Percentiles rank a stretch among this genome's conserved stretches.
Evolutionary conservation across 2,329 filamentous ascomycete genomes (phyloP).

Genomic region (Didymosphaeria variabile): DNA sequence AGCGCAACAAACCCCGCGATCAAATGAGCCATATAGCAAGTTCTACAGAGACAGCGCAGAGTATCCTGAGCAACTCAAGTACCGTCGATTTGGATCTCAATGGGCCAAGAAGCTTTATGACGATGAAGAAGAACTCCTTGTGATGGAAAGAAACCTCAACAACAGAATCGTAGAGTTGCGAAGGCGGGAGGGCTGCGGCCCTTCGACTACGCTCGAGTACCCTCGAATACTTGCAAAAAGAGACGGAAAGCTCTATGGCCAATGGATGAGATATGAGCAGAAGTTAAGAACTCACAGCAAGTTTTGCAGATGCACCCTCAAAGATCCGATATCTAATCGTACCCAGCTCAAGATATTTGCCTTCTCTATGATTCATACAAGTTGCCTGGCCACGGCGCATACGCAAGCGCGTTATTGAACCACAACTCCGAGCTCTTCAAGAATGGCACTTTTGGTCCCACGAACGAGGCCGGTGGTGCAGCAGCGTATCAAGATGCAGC

Average conservation of each 20-base stretch:
- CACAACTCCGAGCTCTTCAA: not conserved
- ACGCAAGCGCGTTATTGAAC: constrained; percentile 3
- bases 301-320: not conserved
- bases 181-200: not conserved
- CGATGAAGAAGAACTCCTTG: constrained; percentile 8
- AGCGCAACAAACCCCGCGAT: not conserved
- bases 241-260: constrained; percentile 6
- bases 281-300: constrained; percentile 7
- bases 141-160: constrained; percentile 7
- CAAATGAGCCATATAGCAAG: not conserved
- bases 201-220: constrained; percentile 3
- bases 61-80: constrained; percentile 4
- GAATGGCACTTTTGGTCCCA: constrained; percentile 6
- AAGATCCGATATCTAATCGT: not conserved
- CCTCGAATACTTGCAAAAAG: constrained; percentile 7
- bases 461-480: constrained; percentile 3
- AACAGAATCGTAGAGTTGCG: not conserved
- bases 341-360: constrained; percentile 12
- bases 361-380: not conserved
- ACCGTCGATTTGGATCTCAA: not conserved
- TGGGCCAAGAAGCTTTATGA: constrained; percentile 9
- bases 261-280: constrained; percentile 4
- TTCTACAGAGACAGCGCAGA: not conserved
- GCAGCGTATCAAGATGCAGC: constrained; percentile 3
- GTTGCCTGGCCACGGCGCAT: constrained; percentile 5